These are phyloP conservation scores for Mesembryanthemum crystallinum DNA, from an alignment of 148 eudicot genomes.

Conservation along the genomic window DNA sequence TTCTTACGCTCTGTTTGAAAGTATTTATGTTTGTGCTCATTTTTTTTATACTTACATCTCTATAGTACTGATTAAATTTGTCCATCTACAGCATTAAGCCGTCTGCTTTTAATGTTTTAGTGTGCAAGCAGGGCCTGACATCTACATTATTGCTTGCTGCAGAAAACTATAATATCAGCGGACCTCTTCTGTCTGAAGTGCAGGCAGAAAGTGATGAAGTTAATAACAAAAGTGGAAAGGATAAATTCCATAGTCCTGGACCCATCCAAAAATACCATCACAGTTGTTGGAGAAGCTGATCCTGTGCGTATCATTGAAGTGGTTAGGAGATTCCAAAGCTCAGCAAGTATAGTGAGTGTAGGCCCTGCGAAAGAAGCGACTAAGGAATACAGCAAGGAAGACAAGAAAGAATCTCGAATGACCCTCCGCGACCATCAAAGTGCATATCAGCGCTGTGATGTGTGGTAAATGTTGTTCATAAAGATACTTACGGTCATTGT, in stretches of 20 bases:
- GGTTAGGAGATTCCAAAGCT: constrained; percentile 4
- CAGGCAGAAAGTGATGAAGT: constrained; percentile 19
- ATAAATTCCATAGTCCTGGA: not conserved
- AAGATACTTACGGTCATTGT: no score
- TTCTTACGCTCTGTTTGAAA: not conserved
- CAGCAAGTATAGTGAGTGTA: not conserved
- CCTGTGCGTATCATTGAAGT: not conserved
- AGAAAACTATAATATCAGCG: constrained; percentile 19
- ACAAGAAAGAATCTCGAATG: not conserved
- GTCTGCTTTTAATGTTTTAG: not conserved
- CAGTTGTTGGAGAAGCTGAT: not conserved
- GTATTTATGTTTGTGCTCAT: not conserved
- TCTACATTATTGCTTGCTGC: constrained; percentile 15
- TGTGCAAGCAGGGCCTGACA: not conserved
- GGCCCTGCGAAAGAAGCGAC: not conserved
- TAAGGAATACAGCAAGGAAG: not conserved
- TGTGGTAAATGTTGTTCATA: not conserved
- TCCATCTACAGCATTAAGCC: not conserved
- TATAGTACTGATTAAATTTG: not conserved
- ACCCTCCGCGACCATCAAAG: not conserved
- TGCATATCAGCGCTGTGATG: not conserved
- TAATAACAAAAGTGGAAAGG: not conserved
- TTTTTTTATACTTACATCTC: not conserved
- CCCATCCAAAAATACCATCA: constrained; percentile 1
- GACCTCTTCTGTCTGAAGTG: not conserved